phyloP scores from a whole-genome alignment of 78 protist species.

The Monocercomonoides exilis region DNA sequence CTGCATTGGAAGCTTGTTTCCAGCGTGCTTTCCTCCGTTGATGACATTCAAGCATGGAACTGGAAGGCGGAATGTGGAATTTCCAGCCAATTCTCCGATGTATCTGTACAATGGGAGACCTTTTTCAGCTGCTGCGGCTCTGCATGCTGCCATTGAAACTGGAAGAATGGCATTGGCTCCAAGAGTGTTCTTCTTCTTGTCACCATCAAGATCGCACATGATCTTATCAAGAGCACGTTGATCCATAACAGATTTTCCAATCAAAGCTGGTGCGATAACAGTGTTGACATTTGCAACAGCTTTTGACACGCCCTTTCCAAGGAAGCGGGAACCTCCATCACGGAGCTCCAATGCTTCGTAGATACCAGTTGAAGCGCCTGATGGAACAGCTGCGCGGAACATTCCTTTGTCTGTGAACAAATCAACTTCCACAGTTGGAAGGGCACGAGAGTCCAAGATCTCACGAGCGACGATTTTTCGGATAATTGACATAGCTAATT shows the following conservation, averaged over 20 bases:
- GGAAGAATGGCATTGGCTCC: slow-evolving; percentile 99
- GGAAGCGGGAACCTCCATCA: slow-evolving; percentile 41
- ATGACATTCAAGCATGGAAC: slow-evolving; percentile 94
- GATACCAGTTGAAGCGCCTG: slow-evolving; percentile 98
- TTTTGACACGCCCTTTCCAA: slow-evolving; percentile 90
- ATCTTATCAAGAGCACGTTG: slow-evolving; percentile 77
- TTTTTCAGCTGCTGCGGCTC: slow-evolving; percentile 88
- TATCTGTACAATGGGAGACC: slow-evolving; percentile 80
- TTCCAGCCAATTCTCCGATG: slow-evolving; percentile 72
- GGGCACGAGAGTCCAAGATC: slow-evolving; percentile 64
- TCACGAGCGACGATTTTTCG: slow-evolving; percentile 21
- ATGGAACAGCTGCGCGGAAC: slow-evolving; percentile 91
- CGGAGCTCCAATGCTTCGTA: slow-evolving; percentile 96
- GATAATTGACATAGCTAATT: slow-evolving; percentile 90
- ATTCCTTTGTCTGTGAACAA: slow-evolving; percentile 47
- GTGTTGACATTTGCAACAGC: slow-evolving; percentile 84
- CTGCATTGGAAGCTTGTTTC: slow-evolving; percentile 86
- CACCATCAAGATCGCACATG: slow-evolving; percentile 82
- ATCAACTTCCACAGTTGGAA: slow-evolving; percentile 91
- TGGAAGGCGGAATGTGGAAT: slow-evolving; percentile 62
- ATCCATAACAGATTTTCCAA: slow-evolving; percentile 60
- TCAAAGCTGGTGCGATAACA: slow-evolving; percentile 70
- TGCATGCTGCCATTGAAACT: slow-evolving; percentile 86
- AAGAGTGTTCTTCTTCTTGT: slow-evolving; percentile 76
- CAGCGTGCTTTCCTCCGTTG: slow-evolving; percentile 99